Conservation (phyloP, 305 asterid species). For the Rubia balearica region DNA sequence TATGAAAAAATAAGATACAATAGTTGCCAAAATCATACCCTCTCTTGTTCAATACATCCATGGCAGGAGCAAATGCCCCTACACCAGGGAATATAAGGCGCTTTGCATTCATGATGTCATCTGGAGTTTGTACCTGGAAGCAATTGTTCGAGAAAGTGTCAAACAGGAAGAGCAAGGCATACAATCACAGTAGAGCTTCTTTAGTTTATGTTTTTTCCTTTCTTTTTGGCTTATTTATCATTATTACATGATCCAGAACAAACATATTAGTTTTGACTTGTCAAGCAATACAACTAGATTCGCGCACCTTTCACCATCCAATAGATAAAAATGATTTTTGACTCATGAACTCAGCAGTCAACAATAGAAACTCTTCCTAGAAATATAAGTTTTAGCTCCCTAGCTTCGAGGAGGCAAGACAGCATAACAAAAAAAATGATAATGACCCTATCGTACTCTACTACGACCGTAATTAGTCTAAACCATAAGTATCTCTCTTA, state of each 20-base stretch:
- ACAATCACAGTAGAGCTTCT: neutral
- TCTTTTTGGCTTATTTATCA: neutral
- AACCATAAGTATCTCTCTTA: neutral
- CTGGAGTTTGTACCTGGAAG: constrained; percentile 67
- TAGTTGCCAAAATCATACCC: constrained; percentile 41
- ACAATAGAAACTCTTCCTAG: neutral
- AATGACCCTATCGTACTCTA: neutral
- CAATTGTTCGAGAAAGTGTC: constrained; percentile 10
- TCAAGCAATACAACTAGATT: neutral
- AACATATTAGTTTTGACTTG: neutral
- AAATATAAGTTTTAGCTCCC: neutral
- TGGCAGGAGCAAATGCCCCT: constrained; percentile 94
- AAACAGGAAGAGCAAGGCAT: neutral
- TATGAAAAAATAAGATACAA: neutral
- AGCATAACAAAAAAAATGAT: neutral
- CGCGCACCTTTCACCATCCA: neutral
- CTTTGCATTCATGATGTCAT: constrained; percentile 72
- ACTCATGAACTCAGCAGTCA: neutral
- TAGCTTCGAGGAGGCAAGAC: neutral
- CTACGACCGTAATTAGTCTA: neutral
- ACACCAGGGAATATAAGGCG: constrained; percentile 93
- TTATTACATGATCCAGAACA: neutral
- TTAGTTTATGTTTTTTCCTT: neutral
- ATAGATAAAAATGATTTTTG: neutral
- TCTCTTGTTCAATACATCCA: constrained; percentile 70